A percentile compares a stretch with the other conserved stretches of the same genome.
Evolutionary conservation across 202 grass and related monocot genomes (phyloP).

Genomic region (Digitaria exilis): DNA sequence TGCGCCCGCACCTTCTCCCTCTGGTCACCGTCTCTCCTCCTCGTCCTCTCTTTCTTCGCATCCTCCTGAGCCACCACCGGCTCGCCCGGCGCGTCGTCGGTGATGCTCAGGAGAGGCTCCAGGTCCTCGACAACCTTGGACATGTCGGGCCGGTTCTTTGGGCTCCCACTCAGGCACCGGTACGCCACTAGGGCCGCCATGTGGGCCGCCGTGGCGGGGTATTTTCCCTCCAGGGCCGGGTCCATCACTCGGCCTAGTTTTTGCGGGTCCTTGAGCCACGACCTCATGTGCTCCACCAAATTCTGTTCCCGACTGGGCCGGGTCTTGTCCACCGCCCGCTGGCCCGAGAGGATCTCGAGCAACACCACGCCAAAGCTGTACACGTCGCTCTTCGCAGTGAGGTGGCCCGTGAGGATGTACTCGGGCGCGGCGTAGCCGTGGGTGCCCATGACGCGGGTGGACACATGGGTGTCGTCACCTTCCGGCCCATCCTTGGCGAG

Average conservation of each 20-base stretch:
- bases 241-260: slow-evolving; percentile 70
- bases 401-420: slow-evolving; percentile 91
- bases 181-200: slow-evolving; percentile 61
- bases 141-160: slow-evolving; percentile 69
- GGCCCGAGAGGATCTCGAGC: slow-evolving; percentile 63
- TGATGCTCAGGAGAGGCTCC: slow-evolving; percentile 42
- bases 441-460: slow-evolving; percentile 92
- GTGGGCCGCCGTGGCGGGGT: slow-evolving; percentile 41
- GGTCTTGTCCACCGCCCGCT: slow-evolving; percentile 70
- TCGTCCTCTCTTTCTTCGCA: background rate
- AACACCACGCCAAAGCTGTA: slow-evolving; percentile 88
- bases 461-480: slow-evolving; percentile 84
- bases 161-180: slow-evolving; percentile 59
- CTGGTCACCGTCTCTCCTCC: background rate
- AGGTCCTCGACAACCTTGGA: slow-evolving; percentile 56
- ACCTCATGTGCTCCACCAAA: slow-evolving; percentile 68
- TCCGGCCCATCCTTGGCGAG: slow-evolving; percentile 81
- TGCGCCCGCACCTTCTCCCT: background rate
- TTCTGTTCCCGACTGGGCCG: slow-evolving; percentile 54
- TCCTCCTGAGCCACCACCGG: background rate
- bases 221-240: slow-evolving; percentile 42
- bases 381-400: slow-evolving; percentile 86
- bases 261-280: slow-evolving; percentile 59
- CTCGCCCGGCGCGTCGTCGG: background rate
- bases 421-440: slow-evolving; percentile 93